These are phyloP conservation scores for Beauveria scarabaeidicola DNA, from an alignment of 2,329 filamentous ascomycete species.

Conservation along the genomic window DNA sequence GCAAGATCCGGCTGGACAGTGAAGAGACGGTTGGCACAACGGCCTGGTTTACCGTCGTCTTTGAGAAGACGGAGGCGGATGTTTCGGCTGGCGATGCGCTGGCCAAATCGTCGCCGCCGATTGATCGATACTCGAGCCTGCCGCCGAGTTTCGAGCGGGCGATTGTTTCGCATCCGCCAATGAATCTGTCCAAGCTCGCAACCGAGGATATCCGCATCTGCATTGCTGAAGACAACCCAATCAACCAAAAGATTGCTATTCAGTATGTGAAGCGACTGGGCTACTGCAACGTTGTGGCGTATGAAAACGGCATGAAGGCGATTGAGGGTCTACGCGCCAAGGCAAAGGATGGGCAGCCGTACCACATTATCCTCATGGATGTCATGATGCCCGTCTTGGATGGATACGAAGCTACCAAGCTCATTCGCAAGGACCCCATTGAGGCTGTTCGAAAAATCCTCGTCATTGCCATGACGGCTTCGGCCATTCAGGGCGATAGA, in stretches of 20 bases:
- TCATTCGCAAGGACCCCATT: conserved; percentile 68
- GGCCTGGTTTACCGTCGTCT: conserved; percentile 73
- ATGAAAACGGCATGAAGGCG: conserved; percentile 80
- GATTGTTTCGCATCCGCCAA: conserved; percentile 35
- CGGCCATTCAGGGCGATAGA: conserved; percentile 85
- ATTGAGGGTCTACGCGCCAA: conserved; percentile 75
- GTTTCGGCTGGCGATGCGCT: conserved; percentile 47
- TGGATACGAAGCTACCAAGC: conserved; percentile 82
- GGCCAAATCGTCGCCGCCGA: conserved; percentile 29
- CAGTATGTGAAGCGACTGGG: conserved; percentile 82
- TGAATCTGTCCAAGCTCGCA: conserved; percentile 64
- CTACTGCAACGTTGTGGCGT: conserved; percentile 73
- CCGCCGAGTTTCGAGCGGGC: conserved; percentile 29
- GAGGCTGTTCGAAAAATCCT: conserved; percentile 72
- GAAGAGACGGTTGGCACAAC: conserved; percentile 61
- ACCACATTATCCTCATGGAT: conserved; percentile 91
- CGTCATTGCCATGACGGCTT: conserved; percentile 97
- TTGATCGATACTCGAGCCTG: conserved; percentile 26
- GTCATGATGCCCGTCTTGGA: conserved; percentile 93
- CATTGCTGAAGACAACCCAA: conserved; percentile 90
- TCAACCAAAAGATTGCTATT: conserved; percentile 90
- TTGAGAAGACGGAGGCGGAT: conserved; percentile 67
- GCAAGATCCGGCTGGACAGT: conserved; percentile 74
- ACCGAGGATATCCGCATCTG: conserved; percentile 77
- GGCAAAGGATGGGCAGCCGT: conserved; percentile 63